Evolutionary conservation across 2,329 filamentous ascomycete genomes (phyloP).

Genomic region (Fusarium humuli): DNA sequence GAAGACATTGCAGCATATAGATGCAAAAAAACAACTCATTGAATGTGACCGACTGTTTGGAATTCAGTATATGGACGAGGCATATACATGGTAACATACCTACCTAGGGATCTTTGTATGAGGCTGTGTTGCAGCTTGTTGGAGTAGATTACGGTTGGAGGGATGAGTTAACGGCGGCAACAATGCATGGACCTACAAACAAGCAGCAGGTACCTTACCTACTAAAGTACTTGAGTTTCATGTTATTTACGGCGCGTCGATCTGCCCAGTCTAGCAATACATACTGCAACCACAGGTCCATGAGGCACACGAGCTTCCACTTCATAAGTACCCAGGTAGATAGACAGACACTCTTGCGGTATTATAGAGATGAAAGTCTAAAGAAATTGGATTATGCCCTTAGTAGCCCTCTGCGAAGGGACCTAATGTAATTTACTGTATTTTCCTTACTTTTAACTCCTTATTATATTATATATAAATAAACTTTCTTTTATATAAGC

Average conservation of each 20-base stretch:
- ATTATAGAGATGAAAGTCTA: not conserved
- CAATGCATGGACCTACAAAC: slow-evolving; percentile 21
- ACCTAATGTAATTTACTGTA: too few species aligned
- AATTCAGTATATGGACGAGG: not conserved
- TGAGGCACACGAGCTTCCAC: slow-evolving; percentile 30
- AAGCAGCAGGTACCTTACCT: not conserved
- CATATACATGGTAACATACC: slow-evolving; percentile 2
- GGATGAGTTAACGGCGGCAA: slow-evolving; percentile 22
- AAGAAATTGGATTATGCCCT: not conserved
- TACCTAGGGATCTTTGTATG: slow-evolving; percentile 19
- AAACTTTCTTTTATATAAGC: too few species aligned
- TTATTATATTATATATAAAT: too few species aligned
- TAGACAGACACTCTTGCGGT: not conserved
- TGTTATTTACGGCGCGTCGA: slow-evolving; percentile 17
- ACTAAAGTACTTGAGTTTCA: slow-evolving; percentile 1
- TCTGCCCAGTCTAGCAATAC: slow-evolving; percentile 11
- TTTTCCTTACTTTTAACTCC: too few species aligned
- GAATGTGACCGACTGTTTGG: not conserved
- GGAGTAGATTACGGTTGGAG: slow-evolving; percentile 16
- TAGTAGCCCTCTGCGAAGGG: too few species aligned
- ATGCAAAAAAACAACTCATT: slow-evolving; percentile 33
- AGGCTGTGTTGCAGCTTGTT: slow-evolving; percentile 34
- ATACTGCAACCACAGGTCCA: not conserved
- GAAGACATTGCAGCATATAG: slow-evolving; percentile 1
- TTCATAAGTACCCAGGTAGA: not conserved